These are phyloP conservation scores for Trichophaea hybrida DNA, from an alignment of 2,329 filamentous ascomycete genomes.

Conservation along the genomic window DNA sequence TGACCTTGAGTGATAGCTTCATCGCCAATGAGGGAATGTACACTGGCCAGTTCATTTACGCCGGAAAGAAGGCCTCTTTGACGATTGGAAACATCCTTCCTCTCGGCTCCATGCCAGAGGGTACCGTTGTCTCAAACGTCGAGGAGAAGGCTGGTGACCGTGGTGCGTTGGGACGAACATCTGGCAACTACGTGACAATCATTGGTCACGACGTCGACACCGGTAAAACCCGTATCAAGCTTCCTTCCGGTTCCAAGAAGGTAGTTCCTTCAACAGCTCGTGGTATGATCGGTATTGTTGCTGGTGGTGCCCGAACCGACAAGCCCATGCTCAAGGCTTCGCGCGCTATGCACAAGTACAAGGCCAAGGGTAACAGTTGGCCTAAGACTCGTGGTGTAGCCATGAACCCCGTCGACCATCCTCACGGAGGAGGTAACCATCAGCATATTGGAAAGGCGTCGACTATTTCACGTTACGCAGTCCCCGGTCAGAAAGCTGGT, in stretches of 20 bases:
- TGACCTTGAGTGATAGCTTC: conserved; percentile 40
- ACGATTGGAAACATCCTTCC: conserved; percentile 97
- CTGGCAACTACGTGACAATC: conserved; percentile 98
- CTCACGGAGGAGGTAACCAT: conserved; percentile 99
- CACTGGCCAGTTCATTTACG: conserved; percentile 99
- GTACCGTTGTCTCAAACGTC: conserved; percentile 98
- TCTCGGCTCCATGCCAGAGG: conserved; percentile 86
- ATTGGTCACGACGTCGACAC: conserved; percentile 97
- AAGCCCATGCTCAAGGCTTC: conserved; percentile 99
- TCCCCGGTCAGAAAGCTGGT: conserved; percentile 97
- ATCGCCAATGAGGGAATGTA: conserved; percentile 99
- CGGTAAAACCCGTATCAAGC: conserved; percentile 99
- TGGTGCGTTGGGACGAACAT: conserved; percentile 89
- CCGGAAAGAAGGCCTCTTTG: conserved; percentile 94
- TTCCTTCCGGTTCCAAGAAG: conserved; percentile 93
- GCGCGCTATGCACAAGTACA: conserved; percentile 99
- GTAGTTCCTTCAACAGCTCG: conserved; percentile 79
- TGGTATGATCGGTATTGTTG: conserved; percentile 99
- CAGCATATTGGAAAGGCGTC: conserved; percentile 99
- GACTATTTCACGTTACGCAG: conserved; percentile 95
- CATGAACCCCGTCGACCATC: conserved; percentile 99
- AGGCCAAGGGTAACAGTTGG: conserved; percentile 99
- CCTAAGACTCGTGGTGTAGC: conserved; percentile 99
- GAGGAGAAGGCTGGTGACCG: conserved; percentile 98
- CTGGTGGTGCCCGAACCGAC: conserved; percentile 98